phyloP scores from a whole-genome alignment of 2,329 filamentous ascomycete species.

The Lasiodiplodia gonubiensis region DNA sequence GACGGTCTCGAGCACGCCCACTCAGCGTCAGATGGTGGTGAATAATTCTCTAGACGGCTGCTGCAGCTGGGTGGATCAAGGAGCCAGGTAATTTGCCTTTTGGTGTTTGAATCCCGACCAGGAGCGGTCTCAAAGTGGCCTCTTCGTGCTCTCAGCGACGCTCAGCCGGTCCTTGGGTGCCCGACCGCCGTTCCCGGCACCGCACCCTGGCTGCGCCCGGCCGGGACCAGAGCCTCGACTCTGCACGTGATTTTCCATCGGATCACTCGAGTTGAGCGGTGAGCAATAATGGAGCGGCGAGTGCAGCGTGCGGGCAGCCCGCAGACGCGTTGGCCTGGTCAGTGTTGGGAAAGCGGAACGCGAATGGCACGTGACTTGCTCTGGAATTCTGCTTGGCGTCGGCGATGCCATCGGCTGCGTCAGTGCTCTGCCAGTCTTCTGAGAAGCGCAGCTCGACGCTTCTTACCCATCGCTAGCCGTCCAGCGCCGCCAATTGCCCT shows the following conservation, averaged over 20 bases:
- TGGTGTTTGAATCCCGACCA: not conserved
- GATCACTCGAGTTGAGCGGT: not conserved
- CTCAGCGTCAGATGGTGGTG: not conserved
- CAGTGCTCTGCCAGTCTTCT: slow-evolving; percentile 21
- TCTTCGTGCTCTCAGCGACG: not conserved
- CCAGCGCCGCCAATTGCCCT: slow-evolving; percentile 16
- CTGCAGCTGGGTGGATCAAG: not conserved
- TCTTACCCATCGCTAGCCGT: slow-evolving; percentile 9
- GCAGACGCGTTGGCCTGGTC: not conserved
- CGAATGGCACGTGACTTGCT: not conserved
- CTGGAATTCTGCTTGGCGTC: not conserved
- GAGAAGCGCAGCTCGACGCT: not conserved
- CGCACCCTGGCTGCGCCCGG: slow-evolving; percentile 15
- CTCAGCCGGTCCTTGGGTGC: slow-evolving; percentile 8
- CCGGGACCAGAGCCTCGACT: not conserved
- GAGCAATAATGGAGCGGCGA: not conserved
- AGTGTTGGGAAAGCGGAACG: not conserved
- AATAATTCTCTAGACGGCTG: not conserved
- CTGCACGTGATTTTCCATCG: slow-evolving; percentile 1
- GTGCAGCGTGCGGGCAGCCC: not conserved
- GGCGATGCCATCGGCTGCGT: slow-evolving; percentile 2
- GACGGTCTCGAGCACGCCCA: not conserved
- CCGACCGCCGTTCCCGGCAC: slow-evolving; percentile 22
- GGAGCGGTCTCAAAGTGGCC: slow-evolving; percentile 2
- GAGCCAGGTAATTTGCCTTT: not conserved